Percentiles rank a stretch among this genome's conserved stretches.
Evolutionary conservation across 805 yeast genomes (phyloP).

Genomic region (Starmera amethionina): DNA sequence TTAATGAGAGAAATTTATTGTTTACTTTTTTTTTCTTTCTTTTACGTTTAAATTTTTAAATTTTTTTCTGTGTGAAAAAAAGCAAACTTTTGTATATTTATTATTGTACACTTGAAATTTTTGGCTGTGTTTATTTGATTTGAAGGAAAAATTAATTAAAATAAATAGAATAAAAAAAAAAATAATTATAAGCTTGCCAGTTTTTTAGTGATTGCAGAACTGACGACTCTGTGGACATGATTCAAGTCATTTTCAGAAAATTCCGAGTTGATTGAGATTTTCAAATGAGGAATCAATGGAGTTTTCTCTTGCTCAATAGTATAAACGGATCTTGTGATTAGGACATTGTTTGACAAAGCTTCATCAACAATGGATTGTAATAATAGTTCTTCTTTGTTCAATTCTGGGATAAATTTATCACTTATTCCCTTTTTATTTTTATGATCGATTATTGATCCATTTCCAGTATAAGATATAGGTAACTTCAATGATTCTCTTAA

Average conservation of each 20-base stretch:
- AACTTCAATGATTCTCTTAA: slow-evolving; percentile 33
- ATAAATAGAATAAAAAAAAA: background rate
- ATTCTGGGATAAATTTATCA: slow-evolving; percentile 23
- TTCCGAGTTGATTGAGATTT: slow-evolving; percentile 38
- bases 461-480: slow-evolving; percentile 28
- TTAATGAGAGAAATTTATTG: no score
- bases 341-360: slow-evolving; percentile 40
- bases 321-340: slow-evolving; percentile 55
- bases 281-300: slow-evolving; percentile 56
- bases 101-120: no score
- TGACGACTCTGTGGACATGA: slow-evolving; percentile 30
- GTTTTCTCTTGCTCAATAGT: slow-evolving; percentile 66
- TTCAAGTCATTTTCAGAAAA: slow-evolving; percentile 35
- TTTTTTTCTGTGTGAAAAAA: no score
- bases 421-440: slow-evolving; percentile 22
- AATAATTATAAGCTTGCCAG: slow-evolving; percentile 4
- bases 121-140: no score
- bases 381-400: slow-evolving; percentile 42
- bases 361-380: slow-evolving; percentile 59
- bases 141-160: no score
- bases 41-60: no score
- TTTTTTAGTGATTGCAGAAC: slow-evolving; percentile 16
- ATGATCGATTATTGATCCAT: slow-evolving; percentile 14
- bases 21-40: no score
- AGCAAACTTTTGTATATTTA: no score